Percentiles rank a stretch among this genome's conserved stretches.
phyloP scores from a whole-genome alignment of 2,329 filamentous ascomycete species.

The Fusarium algeriense region DNA sequence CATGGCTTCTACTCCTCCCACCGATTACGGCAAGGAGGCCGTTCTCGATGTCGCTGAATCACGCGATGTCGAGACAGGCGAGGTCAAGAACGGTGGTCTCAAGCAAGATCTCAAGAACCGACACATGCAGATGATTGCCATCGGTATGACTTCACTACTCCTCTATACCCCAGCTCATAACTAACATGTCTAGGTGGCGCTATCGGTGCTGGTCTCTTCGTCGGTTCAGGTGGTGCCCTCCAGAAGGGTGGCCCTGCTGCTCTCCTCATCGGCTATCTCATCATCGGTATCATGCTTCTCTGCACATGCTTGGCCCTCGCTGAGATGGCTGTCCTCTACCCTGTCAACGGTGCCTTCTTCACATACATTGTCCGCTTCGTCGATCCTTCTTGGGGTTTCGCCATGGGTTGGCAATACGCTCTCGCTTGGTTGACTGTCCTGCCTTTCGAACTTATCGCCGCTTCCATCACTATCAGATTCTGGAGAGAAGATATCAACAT shows the following conservation, averaged over 20 bases:
- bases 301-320: conserved; percentile 87
- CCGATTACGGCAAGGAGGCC: conserved; percentile 40
- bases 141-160: conserved; percentile 58
- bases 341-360: conserved; percentile 91
- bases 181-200: conserved; percentile 40
- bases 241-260: conserved; percentile 80
- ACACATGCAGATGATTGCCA: conserved; percentile 98
- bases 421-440: conserved; percentile 88
- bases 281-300: conserved; percentile 42
- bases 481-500: conserved; percentile 76
- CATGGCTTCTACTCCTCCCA: conserved; percentile 36
- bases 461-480: conserved; percentile 84
- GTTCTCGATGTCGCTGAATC: conserved; percentile 31
- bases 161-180: background rate
- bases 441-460: conserved; percentile 88
- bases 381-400: conserved; percentile 93
- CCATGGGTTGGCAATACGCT: conserved; percentile 96
- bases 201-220: conserved; percentile 83
- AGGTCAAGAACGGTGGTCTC: conserved; percentile 39
- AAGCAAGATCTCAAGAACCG: conserved; percentile 79
- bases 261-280: conserved; percentile 78
- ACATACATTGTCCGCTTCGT: conserved; percentile 92
- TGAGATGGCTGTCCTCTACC: conserved; percentile 91
- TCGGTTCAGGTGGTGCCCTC: conserved; percentile 81
- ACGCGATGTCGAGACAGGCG: conserved; percentile 39